A percentile compares a stretch with the other conserved stretches of the same genome.
phyloP scores from a whole-genome alignment of 371 early-diverging fungal species.

The Vairimorpha ceranae region DNA sequence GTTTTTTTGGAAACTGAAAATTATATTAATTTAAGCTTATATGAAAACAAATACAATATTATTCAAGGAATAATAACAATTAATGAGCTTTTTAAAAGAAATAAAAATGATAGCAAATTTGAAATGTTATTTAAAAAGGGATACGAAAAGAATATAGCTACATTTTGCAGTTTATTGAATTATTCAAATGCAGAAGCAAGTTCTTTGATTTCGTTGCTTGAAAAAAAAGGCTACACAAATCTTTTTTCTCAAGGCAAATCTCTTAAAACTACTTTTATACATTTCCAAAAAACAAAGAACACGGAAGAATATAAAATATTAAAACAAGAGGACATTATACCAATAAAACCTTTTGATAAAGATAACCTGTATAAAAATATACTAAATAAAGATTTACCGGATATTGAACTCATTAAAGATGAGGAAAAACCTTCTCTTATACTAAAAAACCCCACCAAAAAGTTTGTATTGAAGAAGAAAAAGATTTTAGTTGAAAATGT shows the following conservation, averaged over 20 bases:
- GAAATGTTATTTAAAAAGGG: conserved; percentile 25
- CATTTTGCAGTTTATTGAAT: conserved; percentile 28
- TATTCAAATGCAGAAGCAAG: conserved; percentile 4
- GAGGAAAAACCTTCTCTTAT: not conserved
- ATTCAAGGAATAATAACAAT: conserved; percentile 10
- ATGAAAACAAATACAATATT: not conserved
- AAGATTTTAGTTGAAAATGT: not conserved
- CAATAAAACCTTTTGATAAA: not conserved
- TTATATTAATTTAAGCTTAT: not conserved
- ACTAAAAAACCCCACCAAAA: not conserved
- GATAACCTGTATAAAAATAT: not conserved
- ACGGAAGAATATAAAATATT: not conserved
- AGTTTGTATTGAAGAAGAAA: conserved; percentile 10
- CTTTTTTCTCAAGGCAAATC: conserved; percentile 1
- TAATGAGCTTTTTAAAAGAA: not conserved
- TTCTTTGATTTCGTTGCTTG: conserved; percentile 1
- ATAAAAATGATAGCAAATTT: conserved; percentile 4
- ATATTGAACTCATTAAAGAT: not conserved
- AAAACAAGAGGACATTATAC: not conserved
- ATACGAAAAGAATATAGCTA: conserved; percentile 18
- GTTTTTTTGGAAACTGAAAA: conserved; percentile 32
- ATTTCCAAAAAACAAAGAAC: too few species aligned
- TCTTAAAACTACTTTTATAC: not conserved
- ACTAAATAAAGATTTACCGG: not conserved
- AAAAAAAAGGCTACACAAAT: conserved; percentile 14